Base-by-base conservation (phyloP, 306 rosid species). In the Hippophae rhamnoides region DNA sequence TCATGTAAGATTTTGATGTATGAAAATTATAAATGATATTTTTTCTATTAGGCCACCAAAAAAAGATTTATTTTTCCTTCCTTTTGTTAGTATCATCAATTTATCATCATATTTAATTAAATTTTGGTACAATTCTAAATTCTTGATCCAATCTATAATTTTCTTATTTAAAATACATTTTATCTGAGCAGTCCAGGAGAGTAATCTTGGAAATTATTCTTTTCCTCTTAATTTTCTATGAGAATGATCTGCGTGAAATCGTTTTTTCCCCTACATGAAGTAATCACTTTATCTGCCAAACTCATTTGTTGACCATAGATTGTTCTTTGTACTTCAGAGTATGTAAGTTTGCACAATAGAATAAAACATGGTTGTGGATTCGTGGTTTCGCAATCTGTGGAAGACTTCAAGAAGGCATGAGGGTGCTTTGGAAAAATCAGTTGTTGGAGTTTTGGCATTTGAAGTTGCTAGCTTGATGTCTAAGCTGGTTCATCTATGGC, bases 391-490 rank as follows among this genome's bases (percentile, higher is more conserved):
- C 53, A 80, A 26, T 68, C 74, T 93, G 43, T 93, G 95, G 95
- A 93, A 75, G 87, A 79, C 69, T 68, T 77, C 76, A 44, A 78
- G 78, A 78, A 89, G 79, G 80, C 79, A 74, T 23, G 89, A 75
- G 60, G 60, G 82, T 70, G 69, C 66, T 46, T 54, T 65, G 8
- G 94, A 76, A 75, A 93, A 93, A 72, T 81, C 56, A 7, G 70
- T 56, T 49, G 72, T 93, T 70, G 95, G 90, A 76, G 97, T 93
- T 31, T 75, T 93, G 56, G 94, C 99, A 41, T 93, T 93, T 80
- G 99, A 93, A 84, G 82, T 84, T 58, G 99, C 99, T 40, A 86
- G 84, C 76, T 67, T 86, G 79, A 89, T 93, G 99, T 84, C 99
- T 45, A 93, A 89, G 89, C 71, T 93, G 78, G 83, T 86, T 67